phyloP scores from a whole-genome alignment of 169 alveolate species.

The Theileria orientalis region DNA sequence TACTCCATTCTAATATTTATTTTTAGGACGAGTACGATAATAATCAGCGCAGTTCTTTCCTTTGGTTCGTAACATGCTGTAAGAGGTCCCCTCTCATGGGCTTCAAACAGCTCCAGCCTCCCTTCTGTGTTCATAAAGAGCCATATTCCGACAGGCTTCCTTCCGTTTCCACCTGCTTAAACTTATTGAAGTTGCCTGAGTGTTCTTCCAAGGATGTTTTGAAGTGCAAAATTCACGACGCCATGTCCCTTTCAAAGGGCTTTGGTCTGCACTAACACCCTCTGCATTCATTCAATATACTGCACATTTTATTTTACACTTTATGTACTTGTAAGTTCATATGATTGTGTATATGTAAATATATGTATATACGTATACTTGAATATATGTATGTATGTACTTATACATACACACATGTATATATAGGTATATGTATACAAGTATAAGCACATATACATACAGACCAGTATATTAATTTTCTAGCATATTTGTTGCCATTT shows the following conservation, averaged over 20 bases:
- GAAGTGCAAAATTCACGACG: constrained; percentile 28
- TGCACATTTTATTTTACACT: background rate
- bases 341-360: too few species aligned
- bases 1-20: background rate
- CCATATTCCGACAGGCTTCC: constrained; percentile 88
- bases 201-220: constrained; percentile 52
- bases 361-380: too few species aligned
- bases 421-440: too few species aligned
- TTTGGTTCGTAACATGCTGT: constrained; percentile 94
- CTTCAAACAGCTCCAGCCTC: constrained; percentile 88
- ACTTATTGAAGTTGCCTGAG: constrained; percentile 93
- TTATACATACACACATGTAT: too few species aligned
- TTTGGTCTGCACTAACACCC: constrained; percentile 33
- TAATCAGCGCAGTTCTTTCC: constrained; percentile 85
- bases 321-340: background rate
- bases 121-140: constrained; percentile 89
- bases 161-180: constrained; percentile 95
- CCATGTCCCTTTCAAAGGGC: constrained; percentile 62
- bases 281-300: too few species aligned
- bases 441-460: too few species aligned
- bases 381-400: too few species aligned
- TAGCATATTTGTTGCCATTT: background rate
- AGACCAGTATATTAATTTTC: too few species aligned
- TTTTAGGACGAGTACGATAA: constrained; percentile 61
- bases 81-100: constrained; percentile 95